These are phyloP conservation scores for sweet orange (Citrus sinensis) DNA, from an alignment of 345 rosid genomes.

Conservation along the genomic window DVS_A1.0 CM039163.1:2257501-2258000, in stretches of 20 bases:
- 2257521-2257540: conserved; percentile 30
- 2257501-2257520: conserved; percentile 24
- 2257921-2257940: neutral
- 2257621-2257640: conserved; percentile 36
- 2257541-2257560: conserved; percentile 51
- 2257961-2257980: neutral
- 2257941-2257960: neutral
- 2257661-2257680: conserved; percentile 50
- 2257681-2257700: conserved; percentile 40
- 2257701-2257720: conserved; percentile 91
- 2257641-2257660: conserved; percentile 35
- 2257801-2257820: neutral
- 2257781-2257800: neutral
- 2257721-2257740: conserved; percentile 43
- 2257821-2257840: neutral
- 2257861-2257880: neutral
- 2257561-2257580: conserved; percentile 42
- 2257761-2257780: neutral
- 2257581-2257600: conserved; percentile 82
- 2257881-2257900: neutral
- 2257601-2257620: conserved; percentile 72
- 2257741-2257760: neutral
- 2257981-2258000: neutral
- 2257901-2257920: neutral
- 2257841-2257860: neutral